These are phyloP conservation scores for Penicillium daleae DNA, from an alignment of 495 filamentous ascomycete genomes.

Conservation along the genomic window DNA sequence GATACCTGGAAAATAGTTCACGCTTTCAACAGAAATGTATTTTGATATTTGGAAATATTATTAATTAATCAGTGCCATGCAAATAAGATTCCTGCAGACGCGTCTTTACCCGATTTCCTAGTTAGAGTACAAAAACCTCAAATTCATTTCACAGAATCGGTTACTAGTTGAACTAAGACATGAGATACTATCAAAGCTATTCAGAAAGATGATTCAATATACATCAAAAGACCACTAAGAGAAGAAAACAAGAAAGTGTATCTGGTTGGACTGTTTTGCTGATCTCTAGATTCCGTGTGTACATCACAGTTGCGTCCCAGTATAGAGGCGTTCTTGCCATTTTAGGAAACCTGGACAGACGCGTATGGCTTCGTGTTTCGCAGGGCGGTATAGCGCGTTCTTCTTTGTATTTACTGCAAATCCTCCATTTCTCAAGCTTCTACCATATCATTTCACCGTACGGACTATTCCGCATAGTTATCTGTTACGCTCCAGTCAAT, in stretches of 20 bases:
- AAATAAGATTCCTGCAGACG: neutral
- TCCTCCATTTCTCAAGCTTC: neutral
- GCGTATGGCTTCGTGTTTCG: no score
- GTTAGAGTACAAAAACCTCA: neutral
- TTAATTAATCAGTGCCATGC: neutral
- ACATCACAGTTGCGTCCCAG: neutral
- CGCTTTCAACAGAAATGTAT: neutral
- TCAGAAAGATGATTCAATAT: neutral
- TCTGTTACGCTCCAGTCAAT: neutral
- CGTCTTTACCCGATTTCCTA: neutral
- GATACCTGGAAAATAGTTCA: neutral
- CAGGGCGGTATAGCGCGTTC: neutral
- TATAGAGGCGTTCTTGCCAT: slow-evolving; percentile 2
- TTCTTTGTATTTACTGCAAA: neutral
- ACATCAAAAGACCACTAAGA: no score
- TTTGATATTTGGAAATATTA: no score
- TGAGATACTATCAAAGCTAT: neutral
- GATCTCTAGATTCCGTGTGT: neutral
- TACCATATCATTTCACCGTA: neutral
- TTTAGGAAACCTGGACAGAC: neutral
- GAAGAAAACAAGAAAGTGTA: neutral
- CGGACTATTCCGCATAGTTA: neutral
- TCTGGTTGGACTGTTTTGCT: neutral
- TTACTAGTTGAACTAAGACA: no score
- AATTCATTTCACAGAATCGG: no score